Conservation (phyloP, 768 basidiomycete species). For the Kwoniella bestiolae region DNA sequence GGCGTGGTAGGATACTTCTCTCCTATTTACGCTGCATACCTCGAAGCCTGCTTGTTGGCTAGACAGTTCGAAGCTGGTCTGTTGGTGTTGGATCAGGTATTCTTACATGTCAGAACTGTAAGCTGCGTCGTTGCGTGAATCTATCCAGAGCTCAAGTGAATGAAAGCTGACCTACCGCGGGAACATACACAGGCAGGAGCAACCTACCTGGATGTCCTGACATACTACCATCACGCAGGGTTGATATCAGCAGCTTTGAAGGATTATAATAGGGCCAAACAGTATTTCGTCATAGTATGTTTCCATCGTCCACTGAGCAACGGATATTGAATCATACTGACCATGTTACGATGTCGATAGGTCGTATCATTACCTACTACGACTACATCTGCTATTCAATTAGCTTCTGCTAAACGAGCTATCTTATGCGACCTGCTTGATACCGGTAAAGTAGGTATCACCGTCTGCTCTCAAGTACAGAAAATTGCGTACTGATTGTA, state of each 20-base stretch:
- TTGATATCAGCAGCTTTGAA: conserved; percentile 37
- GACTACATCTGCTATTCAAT: conserved; percentile 46
- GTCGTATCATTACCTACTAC: conserved; percentile 41
- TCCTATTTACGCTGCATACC: conserved; percentile 35
- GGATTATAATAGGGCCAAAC: conserved; percentile 29
- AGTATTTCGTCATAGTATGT: conserved; percentile 38
- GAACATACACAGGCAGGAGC: conserved; percentile 27
- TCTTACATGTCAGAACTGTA: conserved; percentile 31
- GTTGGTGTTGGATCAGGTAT: conserved; percentile 19
- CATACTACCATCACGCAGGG: conserved; percentile 51
- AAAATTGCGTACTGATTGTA: neutral
- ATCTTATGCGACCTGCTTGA: conserved; percentile 44
- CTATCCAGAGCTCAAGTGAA: too few relatives aligned
- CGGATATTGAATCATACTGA: too few relatives aligned
- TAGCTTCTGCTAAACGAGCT: conserved; percentile 44
- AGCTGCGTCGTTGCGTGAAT: too few relatives aligned
- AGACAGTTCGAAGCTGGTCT: conserved; percentile 3
- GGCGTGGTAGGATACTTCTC: conserved; percentile 19
- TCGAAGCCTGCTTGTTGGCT: conserved; percentile 38
- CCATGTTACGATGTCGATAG: conserved; percentile 27
- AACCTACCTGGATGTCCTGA: conserved; percentile 46
- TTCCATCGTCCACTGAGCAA: too few relatives aligned
- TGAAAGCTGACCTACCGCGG: too few relatives aligned
- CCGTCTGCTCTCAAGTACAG: neutral
- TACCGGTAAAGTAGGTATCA: conserved; percentile 43